Conservation (phyloP, 805 yeast genomes). For the Ogataea wickerhamii region DNA sequence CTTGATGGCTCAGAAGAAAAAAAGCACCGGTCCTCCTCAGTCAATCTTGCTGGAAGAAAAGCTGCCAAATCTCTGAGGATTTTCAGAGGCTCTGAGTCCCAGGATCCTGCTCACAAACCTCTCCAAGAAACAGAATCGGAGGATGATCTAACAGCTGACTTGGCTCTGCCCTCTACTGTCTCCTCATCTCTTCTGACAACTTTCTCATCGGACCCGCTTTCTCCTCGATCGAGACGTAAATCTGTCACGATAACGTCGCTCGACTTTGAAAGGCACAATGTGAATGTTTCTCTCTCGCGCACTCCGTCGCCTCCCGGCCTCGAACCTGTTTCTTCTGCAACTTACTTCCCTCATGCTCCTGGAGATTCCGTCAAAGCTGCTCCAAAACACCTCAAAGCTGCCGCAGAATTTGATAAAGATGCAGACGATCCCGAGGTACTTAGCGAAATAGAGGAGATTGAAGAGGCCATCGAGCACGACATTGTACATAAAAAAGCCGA, state of each 20-base stretch:
- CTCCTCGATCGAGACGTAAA: conserved; percentile 8
- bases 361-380: conserved; percentile 21
- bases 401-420: conserved; percentile 43
- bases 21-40: conserved; percentile 2
- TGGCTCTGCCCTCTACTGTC: not conserved
- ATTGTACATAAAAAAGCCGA: conserved; percentile 4
- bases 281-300: not conserved
- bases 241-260: conserved; percentile 14
- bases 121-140: conserved; percentile 1
- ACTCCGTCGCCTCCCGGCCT: conserved; percentile 26
- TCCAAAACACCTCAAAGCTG: conserved; percentile 46
- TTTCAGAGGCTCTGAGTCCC: conserved; percentile 39
- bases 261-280: conserved; percentile 11
- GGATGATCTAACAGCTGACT: conserved; percentile 1
- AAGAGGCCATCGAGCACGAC: conserved; percentile 22
- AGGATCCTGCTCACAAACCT: conserved; percentile 6
- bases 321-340: conserved; percentile 67
- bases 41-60: conserved; percentile 46
- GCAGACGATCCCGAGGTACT: conserved; percentile 21
- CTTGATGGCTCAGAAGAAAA: conserved; percentile 1
- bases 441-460: conserved; percentile 25
- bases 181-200: conserved; percentile 1
- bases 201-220: conserved; percentile 4
- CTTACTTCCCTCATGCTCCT: conserved; percentile 66
- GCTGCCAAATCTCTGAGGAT: conserved; percentile 56